Conservation (phyloP, 176 grass and related monocot genomes). For the Phoenix roebelenii region DNA sequence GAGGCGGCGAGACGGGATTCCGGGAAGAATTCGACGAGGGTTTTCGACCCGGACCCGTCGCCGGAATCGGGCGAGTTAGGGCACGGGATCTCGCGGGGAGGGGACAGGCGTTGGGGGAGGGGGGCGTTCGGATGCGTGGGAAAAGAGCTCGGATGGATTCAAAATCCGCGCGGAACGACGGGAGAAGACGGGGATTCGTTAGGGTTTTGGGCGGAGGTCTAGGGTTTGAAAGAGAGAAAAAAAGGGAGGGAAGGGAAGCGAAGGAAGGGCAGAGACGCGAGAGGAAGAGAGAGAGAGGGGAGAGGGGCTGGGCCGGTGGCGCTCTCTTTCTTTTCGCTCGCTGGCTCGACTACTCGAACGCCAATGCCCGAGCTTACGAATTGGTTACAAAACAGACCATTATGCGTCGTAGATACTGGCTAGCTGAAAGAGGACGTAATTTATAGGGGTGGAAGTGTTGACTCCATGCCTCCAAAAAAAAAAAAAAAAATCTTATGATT, state of each 20-base stretch:
- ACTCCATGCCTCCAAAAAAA: too few relatives aligned
- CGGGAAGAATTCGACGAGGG: neutral
- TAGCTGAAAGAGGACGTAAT: too few relatives aligned
- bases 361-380: too few relatives aligned
- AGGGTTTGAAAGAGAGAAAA: slow-evolving; percentile 49
- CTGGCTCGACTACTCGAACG: too few relatives aligned
- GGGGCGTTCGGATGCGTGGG: neutral
- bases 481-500: too few relatives aligned
- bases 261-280: slow-evolving; percentile 36
- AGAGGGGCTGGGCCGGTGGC: slow-evolving; percentile 5
- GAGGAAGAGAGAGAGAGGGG: neutral
- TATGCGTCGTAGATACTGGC: too few relatives aligned
- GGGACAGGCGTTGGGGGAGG: neutral
- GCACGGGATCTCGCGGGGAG: slow-evolving; percentile 6
- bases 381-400: too few relatives aligned
- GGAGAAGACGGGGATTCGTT: slow-evolving; percentile 16
- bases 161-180: neutral
- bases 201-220: slow-evolving; percentile 38
- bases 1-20: too few relatives aligned
- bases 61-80: neutral
- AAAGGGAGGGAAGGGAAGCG: slow-evolving; percentile 38
- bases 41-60: neutral
- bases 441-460: too few relatives aligned
- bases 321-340: too few relatives aligned
- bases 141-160: neutral